Conservation (phyloP, 306 rosid genomes). For the Luffa acutangula region DNA sequence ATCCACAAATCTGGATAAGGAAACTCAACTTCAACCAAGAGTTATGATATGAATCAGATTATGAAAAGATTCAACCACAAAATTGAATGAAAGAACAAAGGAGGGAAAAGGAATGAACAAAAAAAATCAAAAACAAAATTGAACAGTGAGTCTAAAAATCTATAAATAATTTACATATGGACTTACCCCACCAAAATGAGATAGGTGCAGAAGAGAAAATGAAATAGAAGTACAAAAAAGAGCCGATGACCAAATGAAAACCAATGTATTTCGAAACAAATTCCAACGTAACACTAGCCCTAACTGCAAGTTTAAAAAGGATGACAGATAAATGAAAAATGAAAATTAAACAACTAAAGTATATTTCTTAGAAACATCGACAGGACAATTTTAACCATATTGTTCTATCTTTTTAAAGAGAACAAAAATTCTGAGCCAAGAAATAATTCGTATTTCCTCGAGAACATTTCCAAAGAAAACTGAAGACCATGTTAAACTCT, state of each 20-base stretch:
- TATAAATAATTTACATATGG: background rate
- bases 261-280: background rate
- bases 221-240: background rate
- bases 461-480: background rate
- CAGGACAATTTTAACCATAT: background rate
- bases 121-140: background rate
- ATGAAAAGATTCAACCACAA: background rate
- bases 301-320: background rate
- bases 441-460: background rate
- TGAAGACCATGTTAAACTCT: background rate
- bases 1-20: background rate
- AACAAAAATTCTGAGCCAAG: background rate
- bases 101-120: background rate
- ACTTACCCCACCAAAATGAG: background rate
- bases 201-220: background rate
- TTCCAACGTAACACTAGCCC: background rate
- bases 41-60: background rate
- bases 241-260: background rate
- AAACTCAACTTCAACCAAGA: background rate
- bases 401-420: background rate
- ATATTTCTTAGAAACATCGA: background rate
- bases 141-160: background rate
- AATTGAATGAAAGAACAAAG: background rate
- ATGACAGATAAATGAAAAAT: background rate
- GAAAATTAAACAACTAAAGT: background rate